Evolutionary conservation across 2,329 filamentous ascomycete species (phyloP), one percentile per base, ranked within the genome.

Genomic region (Ceratocystis papillata): DNA sequence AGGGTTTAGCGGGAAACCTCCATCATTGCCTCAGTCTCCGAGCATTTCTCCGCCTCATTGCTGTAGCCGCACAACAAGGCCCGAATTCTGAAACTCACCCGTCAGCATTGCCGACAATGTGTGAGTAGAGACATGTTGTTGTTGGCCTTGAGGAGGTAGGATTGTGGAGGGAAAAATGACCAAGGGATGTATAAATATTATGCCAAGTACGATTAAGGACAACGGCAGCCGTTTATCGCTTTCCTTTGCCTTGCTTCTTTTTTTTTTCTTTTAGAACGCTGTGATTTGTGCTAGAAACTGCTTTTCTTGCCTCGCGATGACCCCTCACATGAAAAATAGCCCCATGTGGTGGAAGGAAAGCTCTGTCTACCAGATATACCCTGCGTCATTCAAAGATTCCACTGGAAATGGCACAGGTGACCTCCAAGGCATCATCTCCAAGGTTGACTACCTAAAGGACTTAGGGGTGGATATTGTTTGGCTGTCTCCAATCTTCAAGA

Each of bases 291-390:
- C 22, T 22, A 25, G 20, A 50, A 7, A 10, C 20, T 50, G 5
- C n/a, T 22, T 22, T 10, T 10, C 7, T 25, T 50, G 48, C 3
- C 37, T 41, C 37, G 12, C 5, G 4, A 62, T 67, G 63, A 25
- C 33, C 12, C 37, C 60, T 6, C 25, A 20, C 25, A 45, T 37
- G n/a, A 41, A 41, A 5, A 66, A 63, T 22, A 37, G 66, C 7
- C 72, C 72, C 41, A 71, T 72, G 17, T 85, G 82, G 82, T 85
- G 83, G 83, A 84, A 84, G 70, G 81, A 85, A 72, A 79, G 77
- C 63, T 77, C 80, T 8, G 80, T 85, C 25, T 86, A 86, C 71
- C 82, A 86, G 69, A 79, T 86, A 68, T 86, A 85, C 71, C 81
- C 82, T 1, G 79, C 83, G n/a, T 83, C 80, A 30, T 85, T 85